These are phyloP conservation scores for Silene noctiflora DNA, from an alignment of 179 eudicot genomes.

Conservation along the genomic window DNA sequence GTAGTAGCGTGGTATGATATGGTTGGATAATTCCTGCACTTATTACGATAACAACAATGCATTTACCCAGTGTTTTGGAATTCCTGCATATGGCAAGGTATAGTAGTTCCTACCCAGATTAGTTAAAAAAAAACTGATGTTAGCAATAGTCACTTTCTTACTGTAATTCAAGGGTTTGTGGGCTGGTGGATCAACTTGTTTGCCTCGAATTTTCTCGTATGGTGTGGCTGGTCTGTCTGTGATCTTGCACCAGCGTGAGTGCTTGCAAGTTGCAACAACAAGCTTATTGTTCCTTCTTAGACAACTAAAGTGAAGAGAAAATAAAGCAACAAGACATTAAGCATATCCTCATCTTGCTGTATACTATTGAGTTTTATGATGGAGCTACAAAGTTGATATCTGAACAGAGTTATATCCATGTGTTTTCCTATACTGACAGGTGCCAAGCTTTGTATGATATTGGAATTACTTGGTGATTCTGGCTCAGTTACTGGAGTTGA, in stretches of 20 bases:
- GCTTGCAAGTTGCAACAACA: too few relatives aligned
- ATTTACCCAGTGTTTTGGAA: too few relatives aligned
- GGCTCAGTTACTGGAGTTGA: conserved; percentile 97
- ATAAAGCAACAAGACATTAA: not conserved
- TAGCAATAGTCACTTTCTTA: not conserved
- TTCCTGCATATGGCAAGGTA: too few relatives aligned
- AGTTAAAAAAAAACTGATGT: not conserved
- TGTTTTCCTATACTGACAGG: conserved; percentile 43
- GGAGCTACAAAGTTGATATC: not conserved
- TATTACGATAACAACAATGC: too few relatives aligned
- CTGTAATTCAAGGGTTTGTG: not conserved
- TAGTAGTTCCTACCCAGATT: too few relatives aligned
- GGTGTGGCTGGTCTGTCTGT: not conserved
- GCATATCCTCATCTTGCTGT: not conserved
- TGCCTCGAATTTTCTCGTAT: not conserved
- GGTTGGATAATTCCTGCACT: not conserved
- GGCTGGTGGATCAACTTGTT: not conserved
- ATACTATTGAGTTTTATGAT: not conserved
- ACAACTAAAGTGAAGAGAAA: not conserved
- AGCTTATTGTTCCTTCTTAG: not conserved
- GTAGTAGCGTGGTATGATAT: too few relatives aligned
- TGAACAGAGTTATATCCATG: conserved; percentile 16
- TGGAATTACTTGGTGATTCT: conserved; percentile 76
- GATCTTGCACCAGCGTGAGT: not conserved
- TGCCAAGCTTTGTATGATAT: conserved; percentile 92